Conservation (phyloP, 108 stramenopile genomes). For the Hondaea fermentalgiana region DNA sequence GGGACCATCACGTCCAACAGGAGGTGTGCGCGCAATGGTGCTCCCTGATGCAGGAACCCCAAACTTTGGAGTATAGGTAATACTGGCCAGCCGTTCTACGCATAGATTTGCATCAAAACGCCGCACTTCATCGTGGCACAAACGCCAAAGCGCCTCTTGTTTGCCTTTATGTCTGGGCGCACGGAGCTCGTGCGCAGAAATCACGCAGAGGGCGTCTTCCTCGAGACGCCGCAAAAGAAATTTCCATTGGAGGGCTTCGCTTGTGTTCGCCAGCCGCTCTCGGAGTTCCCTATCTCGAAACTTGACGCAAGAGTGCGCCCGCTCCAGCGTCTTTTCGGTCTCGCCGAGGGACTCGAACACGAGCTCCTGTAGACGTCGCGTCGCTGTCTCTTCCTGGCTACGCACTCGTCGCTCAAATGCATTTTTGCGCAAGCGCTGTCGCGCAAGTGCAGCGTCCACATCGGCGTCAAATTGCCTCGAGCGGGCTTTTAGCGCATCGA, state of each 20-base stretch:
- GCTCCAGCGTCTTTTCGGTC: neutral
- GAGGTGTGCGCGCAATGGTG: neutral
- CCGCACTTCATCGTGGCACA: neutral
- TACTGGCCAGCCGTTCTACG: neutral
- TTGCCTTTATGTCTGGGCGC: neutral
- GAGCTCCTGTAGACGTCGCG: neutral
- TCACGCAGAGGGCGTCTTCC: neutral
- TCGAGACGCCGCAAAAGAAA: neutral
- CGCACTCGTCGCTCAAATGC: neutral
- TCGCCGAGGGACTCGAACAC: neutral
- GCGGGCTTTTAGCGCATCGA: neutral
- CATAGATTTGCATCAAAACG: neutral
- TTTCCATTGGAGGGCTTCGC: neutral
- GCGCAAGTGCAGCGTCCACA: neutral
- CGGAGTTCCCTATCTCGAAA: neutral
- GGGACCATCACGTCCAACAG: neutral
- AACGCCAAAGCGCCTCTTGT: neutral
- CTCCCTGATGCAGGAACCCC: neutral
- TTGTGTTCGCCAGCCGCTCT: neutral
- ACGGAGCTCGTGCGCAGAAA: neutral
- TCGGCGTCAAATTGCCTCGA: neutral
- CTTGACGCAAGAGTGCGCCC: neutral
- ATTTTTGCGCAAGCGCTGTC: neutral
- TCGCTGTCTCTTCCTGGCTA: neutral
- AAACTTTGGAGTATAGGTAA: neutral